Percentiles rank a stretch among this genome's conserved stretches.
Evolutionary conservation across 129 eudicot genomes (phyloP).

Genomic region (Arctium lappa): DNA sequence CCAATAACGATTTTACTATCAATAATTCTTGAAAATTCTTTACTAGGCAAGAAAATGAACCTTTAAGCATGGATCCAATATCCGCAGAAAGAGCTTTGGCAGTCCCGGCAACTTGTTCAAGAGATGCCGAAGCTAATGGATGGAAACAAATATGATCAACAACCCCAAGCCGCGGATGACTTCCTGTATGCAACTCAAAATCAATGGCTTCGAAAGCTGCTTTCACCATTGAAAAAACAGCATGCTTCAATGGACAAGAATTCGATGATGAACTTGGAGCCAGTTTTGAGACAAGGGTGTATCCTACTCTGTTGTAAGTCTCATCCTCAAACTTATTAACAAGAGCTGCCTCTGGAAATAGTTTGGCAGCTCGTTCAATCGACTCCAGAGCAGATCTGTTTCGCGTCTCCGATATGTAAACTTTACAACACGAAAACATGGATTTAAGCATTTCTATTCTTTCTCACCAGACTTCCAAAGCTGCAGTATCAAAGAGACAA

Average conservation of each 20-base stretch:
- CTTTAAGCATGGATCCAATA: slow-evolving; percentile 68
- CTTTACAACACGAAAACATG: slow-evolving; percentile 79
- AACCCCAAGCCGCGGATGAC: slow-evolving; percentile 92
- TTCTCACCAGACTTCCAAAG: slow-evolving; percentile 9
- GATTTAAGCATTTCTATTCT: slow-evolving; percentile 49
- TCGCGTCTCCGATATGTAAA: slow-evolving; percentile 93
- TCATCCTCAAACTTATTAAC: slow-evolving; percentile 85
- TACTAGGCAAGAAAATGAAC: slow-evolving; percentile 30
- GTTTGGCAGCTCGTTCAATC: slow-evolving; percentile 73
- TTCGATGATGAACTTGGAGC: slow-evolving; percentile 20
- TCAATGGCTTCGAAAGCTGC: slow-evolving; percentile 81
- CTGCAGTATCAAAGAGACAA: slow-evolving; percentile 12
- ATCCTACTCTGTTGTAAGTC: slow-evolving; percentile 89
- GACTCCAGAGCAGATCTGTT: slow-evolving; percentile 75
- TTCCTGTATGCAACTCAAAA: slow-evolving; percentile 66
- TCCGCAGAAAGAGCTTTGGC: slow-evolving; percentile 72
- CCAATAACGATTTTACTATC: not conserved
- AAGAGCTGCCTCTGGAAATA: slow-evolving; percentile 60
- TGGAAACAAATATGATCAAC: slow-evolving; percentile 94
- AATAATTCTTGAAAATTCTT: not conserved
- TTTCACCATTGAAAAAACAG: slow-evolving; percentile 76
- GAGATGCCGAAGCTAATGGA: slow-evolving; percentile 54
- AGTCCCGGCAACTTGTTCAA: slow-evolving; percentile 57
- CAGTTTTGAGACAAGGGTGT: slow-evolving; percentile 77
- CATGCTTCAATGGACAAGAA: slow-evolving; percentile 42